Base-by-base conservation (phyloP, 306 rosid species). In the Canavalia gladiata region DNA sequence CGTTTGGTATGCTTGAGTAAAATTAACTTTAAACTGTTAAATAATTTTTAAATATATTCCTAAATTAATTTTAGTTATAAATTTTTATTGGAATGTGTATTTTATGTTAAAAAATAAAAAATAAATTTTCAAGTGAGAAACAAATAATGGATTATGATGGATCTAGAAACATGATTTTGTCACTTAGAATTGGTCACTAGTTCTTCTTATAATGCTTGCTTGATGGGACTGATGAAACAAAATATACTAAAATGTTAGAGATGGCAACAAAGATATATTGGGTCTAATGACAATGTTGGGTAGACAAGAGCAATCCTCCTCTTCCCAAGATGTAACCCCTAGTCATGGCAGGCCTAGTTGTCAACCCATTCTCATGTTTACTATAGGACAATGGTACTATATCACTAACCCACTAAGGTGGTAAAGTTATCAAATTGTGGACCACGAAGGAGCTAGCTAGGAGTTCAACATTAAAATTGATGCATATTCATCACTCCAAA, bases 301-400 rank as follows among this genome's bases (percentile, higher is more conserved):
- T 9, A 30, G 79, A 83, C 89, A 87, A 68, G 2, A 68, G 51
- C 65, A 67, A 33, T 63, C 80, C 25, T 50, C 45, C 64, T 79
- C 60, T 77, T 63, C 62, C 76, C 76, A 80, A 79, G 81, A 60
- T 87, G 87, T 75, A 77, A 76, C 87, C 88, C 87, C 65, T 84
- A 62, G 75, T 71, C 37, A 59, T 50, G 81, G 81, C 84, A 84
- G 10, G 51, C 82, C 65, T 72, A 77, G 88, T 72, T 81, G 87
- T 84, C 76, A 71, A 13, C 63, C 81, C 86, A 75, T 74, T 18
- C 75, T 56, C 35, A 28, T 86, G 76, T 45, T 74, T 54, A 30
- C 55, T 78, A 51, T 80, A 59, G 54, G 83, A 70, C 83, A 80
- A 56, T 35, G 58, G 18, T 33, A 58, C 71, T 7, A 39, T 39